Conservation (phyloP, 805 yeast species). For the Cyberlindnera mississippiensis region DNA sequence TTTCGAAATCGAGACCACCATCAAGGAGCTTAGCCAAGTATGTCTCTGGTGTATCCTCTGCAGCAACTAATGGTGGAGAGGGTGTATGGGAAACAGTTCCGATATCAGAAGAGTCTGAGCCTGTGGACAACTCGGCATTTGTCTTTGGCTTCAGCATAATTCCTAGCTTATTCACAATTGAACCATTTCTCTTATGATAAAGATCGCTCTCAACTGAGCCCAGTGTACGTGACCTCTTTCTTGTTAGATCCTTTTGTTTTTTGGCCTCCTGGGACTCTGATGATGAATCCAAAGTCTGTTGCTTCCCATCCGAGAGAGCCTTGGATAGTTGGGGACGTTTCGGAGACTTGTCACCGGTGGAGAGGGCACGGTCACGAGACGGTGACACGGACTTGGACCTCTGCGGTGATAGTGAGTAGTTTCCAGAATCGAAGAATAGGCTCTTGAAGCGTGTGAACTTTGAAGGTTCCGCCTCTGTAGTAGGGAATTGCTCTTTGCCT, state of each 20-base stretch:
- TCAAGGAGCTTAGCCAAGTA: conserved; percentile 27
- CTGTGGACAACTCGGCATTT: conserved; percentile 5
- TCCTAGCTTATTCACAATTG: conserved; percentile 35
- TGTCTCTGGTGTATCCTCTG: conserved; percentile 27
- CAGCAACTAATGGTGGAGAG: conserved; percentile 28
- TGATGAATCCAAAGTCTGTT: background rate
- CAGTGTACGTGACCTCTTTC: conserved; percentile 25
- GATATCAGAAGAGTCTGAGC: conserved; percentile 8
- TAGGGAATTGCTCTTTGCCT: background rate
- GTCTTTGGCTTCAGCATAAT: conserved; percentile 31
- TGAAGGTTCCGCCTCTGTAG: conserved; percentile 11
- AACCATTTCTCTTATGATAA: conserved; percentile 32
- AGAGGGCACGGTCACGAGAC: background rate
- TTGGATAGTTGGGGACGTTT: conserved; percentile 14
- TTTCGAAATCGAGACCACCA: conserved; percentile 30
- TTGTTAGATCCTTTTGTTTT: conserved; percentile 13
- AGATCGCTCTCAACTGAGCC: conserved; percentile 26
- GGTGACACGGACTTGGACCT: background rate
- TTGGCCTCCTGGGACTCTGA: conserved; percentile 1
- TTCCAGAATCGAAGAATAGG: conserved; percentile 17
- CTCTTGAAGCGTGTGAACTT: conserved; percentile 14
- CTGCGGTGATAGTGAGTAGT: background rate
- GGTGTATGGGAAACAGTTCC: conserved; percentile 14
- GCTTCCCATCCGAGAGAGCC: conserved; percentile 17
- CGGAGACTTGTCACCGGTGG: conserved; percentile 1